phyloP scores from a whole-genome alignment of 1,284 basidiomycete genomes.

The Cronartium quercuum region DNA sequence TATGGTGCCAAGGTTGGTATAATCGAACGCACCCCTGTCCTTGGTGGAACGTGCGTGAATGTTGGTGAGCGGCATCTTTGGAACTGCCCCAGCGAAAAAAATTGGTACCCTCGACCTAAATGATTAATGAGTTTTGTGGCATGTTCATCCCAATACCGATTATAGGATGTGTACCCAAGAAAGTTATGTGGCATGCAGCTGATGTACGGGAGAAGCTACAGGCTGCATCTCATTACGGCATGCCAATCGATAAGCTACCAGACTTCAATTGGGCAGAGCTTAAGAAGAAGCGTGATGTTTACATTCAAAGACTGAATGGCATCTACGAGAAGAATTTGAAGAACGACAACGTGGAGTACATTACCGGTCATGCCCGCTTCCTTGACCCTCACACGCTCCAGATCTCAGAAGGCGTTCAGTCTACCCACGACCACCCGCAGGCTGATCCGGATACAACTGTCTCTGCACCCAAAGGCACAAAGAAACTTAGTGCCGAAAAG shows the following conservation, averaged over 20 bases:
- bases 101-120: too few relatives aligned
- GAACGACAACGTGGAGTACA: constrained; percentile 82
- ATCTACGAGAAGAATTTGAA: constrained; percentile 78
- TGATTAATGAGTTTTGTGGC: too few relatives aligned
- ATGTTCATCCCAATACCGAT: constrained; percentile 2
- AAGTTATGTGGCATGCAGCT: constrained; percentile 98
- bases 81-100: too few relatives aligned
- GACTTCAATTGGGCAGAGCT: constrained; percentile 80
- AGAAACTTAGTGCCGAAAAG: constrained; percentile 57
- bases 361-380: constrained; percentile 64
- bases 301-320: constrained; percentile 81
- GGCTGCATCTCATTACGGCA: constrained; percentile 42
- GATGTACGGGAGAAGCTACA: constrained; percentile 57
- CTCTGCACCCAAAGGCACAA: constrained; percentile 58
- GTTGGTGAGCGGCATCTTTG: constrained; percentile 61
- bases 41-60: constrained; percentile 95
- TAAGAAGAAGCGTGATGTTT: constrained; percentile 90
- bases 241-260: constrained; percentile 55
- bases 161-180: constrained; percentile 34
- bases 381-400: constrained; percentile 46
- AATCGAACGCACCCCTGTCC: constrained; percentile 67
- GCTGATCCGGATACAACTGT: constrained; percentile 62
- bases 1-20: constrained; percentile 92
- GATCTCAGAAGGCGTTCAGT: constrained; percentile 45
- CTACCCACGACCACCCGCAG: constrained; percentile 53